Conservation (phyloP, 129 eudicot species). For the Pittosporum tobira region DNA sequence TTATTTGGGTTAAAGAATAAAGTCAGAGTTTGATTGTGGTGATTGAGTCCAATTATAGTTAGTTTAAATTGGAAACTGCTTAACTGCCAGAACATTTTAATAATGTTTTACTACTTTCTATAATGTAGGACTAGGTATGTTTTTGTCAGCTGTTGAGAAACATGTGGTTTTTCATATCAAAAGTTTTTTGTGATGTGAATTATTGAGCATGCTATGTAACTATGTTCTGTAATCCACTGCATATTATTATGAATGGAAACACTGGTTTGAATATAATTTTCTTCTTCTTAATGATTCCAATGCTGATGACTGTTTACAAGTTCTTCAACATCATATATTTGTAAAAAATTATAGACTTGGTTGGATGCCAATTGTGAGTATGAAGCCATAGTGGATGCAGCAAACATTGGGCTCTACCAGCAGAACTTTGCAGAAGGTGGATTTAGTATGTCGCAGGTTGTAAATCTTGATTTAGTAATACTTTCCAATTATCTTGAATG, state of each 20-base stretch:
- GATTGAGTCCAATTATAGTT: too few relatives aligned
- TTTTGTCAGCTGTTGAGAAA: too few relatives aligned
- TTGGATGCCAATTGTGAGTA: slow-evolving; percentile 56
- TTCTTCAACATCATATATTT: slow-evolving; percentile 5
- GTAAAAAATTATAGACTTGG: slow-evolving; percentile 45
- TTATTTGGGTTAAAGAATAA: too few relatives aligned
- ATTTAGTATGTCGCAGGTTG: slow-evolving; percentile 87
- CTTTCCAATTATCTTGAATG: neutral
- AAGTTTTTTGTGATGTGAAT: too few relatives aligned
- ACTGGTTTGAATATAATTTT: neutral
- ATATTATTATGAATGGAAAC: neutral
- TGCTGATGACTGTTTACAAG: neutral
- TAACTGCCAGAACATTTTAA: too few relatives aligned
- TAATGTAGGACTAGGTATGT: too few relatives aligned
- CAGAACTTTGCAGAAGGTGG: slow-evolving; percentile 95
- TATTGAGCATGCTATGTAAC: neutral
- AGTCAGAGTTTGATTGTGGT: too few relatives aligned
- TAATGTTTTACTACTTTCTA: too few relatives aligned
- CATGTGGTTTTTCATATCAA: too few relatives aligned
- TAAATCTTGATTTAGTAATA: slow-evolving; percentile 8
- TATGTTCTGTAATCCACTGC: neutral
- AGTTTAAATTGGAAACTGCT: too few relatives aligned
- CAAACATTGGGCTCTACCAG: slow-evolving; percentile 86
- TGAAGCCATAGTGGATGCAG: slow-evolving; percentile 83
- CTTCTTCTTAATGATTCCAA: neutral